Conservation (phyloP, 176 grass and related monocot genomes). For the Ananas comosus region DNA sequence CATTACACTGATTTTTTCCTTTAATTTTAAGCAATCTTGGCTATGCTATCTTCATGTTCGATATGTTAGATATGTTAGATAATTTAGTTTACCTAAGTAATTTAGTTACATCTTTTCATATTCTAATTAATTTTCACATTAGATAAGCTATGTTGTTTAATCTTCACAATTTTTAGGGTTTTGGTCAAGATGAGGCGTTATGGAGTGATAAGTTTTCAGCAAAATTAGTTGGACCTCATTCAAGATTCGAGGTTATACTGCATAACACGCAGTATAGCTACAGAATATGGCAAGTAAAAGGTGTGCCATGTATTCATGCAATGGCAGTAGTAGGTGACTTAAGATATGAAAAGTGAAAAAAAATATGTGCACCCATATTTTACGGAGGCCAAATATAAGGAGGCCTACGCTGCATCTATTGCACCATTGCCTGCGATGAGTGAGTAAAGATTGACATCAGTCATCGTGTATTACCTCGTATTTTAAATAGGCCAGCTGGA, state of each 20-base stretch:
- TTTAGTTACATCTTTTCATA: too few relatives aligned
- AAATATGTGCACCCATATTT: conserved; percentile 5
- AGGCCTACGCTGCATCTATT: background rate
- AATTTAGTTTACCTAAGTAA: too few relatives aligned
- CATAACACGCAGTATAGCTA: background rate
- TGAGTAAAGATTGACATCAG: background rate
- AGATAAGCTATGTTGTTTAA: background rate
- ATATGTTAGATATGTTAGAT: too few relatives aligned
- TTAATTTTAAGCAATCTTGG: too few relatives aligned
- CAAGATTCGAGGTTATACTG: background rate
- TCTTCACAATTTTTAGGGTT: background rate
- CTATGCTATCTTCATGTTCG: too few relatives aligned
- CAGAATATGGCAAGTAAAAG: conserved; percentile 8
- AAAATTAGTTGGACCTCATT: background rate
- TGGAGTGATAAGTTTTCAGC: too few relatives aligned
- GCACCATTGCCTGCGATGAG: background rate
- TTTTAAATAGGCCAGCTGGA: background rate
- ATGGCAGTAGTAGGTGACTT: background rate
- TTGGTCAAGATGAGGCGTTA: background rate
- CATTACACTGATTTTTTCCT: too few relatives aligned
- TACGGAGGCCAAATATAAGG: background rate
- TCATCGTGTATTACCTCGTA: background rate
- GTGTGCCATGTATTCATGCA: background rate
- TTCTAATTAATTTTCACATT: background rate
- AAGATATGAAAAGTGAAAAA: background rate